Evolutionary conservation across 2,329 filamentous ascomycete genomes (phyloP), one percentile per base, ranked within the genome.

Genomic region (Chrysoporthe cubensis): DNA sequence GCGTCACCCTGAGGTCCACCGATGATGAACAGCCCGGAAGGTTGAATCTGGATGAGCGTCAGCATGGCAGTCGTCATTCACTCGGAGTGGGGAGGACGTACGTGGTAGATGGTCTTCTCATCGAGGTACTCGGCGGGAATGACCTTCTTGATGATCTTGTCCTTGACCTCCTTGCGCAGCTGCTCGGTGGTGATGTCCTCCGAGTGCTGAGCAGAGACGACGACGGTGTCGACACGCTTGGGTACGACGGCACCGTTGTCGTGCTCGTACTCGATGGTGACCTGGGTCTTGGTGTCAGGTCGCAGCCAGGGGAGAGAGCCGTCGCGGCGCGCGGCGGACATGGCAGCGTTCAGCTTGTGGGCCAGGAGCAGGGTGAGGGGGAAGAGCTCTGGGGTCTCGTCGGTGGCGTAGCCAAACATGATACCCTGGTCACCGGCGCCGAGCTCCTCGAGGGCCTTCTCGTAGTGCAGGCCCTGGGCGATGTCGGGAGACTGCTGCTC

Each of bases 351-450:
- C 76, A 99, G 92, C 88, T 94, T 94, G 90, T 99, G 96, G 78
- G 96, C 91, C 78, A 98, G 90, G 77, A 95, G 88, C 75, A 98
- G 88, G 77, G 95, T 98, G 78, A 99, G 87, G 74, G 96, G 96
- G 80, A 98, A 92, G 76, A 97, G 89, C 86, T 99, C 96, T 71
- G 95, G 94, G 76, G 96, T 98, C 89, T 99, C 96, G 78, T 99
- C 96, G 77, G 96, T 97, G 82, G 96, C 96, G 88, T 99, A 99
- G 77, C 96, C 96, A 84, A 99, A 99, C 96, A 99, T 99, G 88
- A 99, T 97, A 87, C 96, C 96, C 88, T 99, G 96, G 84, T 99
- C 96, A 91, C 96, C 96, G 72, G 96, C 96, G 83, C 96, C 96
- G 73, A 99, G 91, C 85, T 97, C 91, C 90, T 99, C 96, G 62